Percentiles rank a stretch among this genome's conserved stretches.
Conservation (phyloP, 352 stramenopile genomes). For the Globisporangium lucens region DNA sequence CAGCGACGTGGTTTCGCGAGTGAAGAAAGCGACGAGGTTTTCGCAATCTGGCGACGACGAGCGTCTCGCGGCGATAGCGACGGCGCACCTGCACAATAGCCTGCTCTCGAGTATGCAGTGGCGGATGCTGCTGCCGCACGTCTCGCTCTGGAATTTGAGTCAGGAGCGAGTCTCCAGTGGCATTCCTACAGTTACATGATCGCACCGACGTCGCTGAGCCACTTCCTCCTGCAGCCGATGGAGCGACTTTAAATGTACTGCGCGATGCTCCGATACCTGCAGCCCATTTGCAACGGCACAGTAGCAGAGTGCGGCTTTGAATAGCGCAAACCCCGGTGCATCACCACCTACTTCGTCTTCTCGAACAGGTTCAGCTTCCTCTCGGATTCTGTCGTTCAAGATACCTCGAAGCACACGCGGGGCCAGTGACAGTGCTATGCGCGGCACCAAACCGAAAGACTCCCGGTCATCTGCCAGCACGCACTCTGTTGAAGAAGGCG, state of each 20-base stretch:
- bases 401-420: not conserved
- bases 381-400: not conserved
- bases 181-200: slow-evolving; percentile 19
- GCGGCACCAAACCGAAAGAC: not conserved
- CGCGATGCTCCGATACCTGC: slow-evolving; percentile 14
- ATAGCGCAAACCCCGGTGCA: not conserved
- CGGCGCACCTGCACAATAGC: not conserved
- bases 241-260: slow-evolving; percentile 29
- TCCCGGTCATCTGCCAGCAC: not conserved
- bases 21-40: not conserved
- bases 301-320: not conserved
- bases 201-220: slow-evolving; percentile 25
- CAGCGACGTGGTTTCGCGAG: not conserved
- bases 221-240: slow-evolving; percentile 36
- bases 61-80: not conserved
- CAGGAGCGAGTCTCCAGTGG: slow-evolving; percentile 12
- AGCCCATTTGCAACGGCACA: not conserved
- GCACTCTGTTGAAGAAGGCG: not conserved
- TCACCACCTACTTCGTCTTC: not conserved
- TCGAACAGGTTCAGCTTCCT: not conserved
- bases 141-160: slow-evolving; percentile 4
- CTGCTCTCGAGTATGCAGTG: not conserved
- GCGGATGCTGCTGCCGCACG: not conserved
- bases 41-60: not conserved
- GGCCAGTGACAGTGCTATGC: not conserved